Evolutionary conservation across 768 basidiomycete species (phyloP).

Genomic region (Pleurotus tuber-regium): DNA sequence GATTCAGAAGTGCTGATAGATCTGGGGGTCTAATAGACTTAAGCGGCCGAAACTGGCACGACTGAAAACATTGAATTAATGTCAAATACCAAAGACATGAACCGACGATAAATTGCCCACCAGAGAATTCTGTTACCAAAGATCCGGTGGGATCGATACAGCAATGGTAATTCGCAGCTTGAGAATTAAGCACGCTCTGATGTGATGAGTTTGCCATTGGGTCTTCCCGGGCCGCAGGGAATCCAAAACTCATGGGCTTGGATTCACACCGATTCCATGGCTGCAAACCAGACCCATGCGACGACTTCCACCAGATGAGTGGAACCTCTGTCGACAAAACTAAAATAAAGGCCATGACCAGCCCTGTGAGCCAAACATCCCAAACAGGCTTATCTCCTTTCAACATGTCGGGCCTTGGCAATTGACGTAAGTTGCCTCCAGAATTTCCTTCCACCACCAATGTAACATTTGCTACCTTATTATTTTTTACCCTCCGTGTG

Average conservation of each 20-base stretch:
- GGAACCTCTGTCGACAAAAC: too few species aligned
- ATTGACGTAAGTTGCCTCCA: neutral
- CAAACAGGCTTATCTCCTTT: slow-evolving; percentile 7
- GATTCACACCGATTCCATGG: slow-evolving; percentile 10
- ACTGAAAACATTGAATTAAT: neutral
- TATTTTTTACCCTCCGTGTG: too few species aligned
- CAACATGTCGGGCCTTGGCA: neutral
- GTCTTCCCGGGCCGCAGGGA: neutral
- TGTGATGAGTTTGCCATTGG: slow-evolving; percentile 8
- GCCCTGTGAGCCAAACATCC: slow-evolving; percentile 6
- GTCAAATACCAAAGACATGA: neutral
- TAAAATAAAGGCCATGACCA: too few species aligned
- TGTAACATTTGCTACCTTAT: neutral
- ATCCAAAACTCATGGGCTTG: slow-evolving; percentile 3
- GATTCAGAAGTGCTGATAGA: slow-evolving; percentile 1
- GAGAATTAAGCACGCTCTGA: neutral
- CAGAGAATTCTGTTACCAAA: neutral
- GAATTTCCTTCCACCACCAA: neutral
- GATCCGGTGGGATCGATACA: too few species aligned
- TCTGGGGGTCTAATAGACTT: slow-evolving; percentile 1
- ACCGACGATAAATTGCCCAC: neutral
- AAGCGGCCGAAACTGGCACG: neutral
- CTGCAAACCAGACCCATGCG: neutral
- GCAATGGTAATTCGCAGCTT: neutral
- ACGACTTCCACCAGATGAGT: neutral